Evolutionary conservation across 2,329 filamentous ascomycete species (phyloP).

Genomic region (Clonostachys byssicola): DNA sequence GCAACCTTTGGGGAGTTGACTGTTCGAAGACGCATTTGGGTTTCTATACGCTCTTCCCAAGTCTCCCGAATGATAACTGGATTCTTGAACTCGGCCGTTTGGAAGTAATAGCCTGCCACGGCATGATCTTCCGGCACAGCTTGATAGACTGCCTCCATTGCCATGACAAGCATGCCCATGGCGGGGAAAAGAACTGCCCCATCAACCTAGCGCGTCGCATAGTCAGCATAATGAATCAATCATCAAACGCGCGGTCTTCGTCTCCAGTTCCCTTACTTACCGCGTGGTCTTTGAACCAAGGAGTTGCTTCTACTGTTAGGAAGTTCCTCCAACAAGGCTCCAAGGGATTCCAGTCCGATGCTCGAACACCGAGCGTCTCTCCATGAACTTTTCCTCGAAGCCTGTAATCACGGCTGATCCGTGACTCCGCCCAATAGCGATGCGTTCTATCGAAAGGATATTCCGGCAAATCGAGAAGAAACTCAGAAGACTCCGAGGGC

Average conservation of each 20-base stretch:
- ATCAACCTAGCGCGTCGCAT: too few relatives aligned
- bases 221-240: too few relatives aligned
- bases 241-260: too few relatives aligned
- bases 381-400: slow-evolving; percentile 18
- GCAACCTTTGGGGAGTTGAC: neutral
- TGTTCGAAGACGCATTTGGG: neutral
- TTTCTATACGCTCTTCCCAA: neutral
- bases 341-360: slow-evolving; percentile 6
- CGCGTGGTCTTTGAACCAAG: slow-evolving; percentile 32
- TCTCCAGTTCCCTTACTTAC: slow-evolving; percentile 12
- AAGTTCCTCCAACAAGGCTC: slow-evolving; percentile 16
- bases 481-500: neutral
- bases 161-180: slow-evolving; percentile 11
- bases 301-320: slow-evolving; percentile 9
- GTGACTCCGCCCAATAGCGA: slow-evolving; percentile 23
- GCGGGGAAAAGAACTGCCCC: slow-evolving; percentile 20
- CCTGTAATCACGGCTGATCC: slow-evolving; percentile 18
- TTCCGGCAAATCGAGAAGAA: slow-evolving; percentile 20
- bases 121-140: neutral
- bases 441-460: slow-evolving; percentile 30
- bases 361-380: slow-evolving; percentile 11
- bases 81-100: slow-evolving; percentile 1
- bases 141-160: slow-evolving; percentile 17
- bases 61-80: neutral
- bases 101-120: slow-evolving; percentile 1